A percentile compares a stretch with the other conserved stretches of the same genome.
These are phyloP conservation scores for Paspalum vaginatum DNA, from an alignment of 176 grass and related monocot genomes.

Conservation along the genomic window DNA sequence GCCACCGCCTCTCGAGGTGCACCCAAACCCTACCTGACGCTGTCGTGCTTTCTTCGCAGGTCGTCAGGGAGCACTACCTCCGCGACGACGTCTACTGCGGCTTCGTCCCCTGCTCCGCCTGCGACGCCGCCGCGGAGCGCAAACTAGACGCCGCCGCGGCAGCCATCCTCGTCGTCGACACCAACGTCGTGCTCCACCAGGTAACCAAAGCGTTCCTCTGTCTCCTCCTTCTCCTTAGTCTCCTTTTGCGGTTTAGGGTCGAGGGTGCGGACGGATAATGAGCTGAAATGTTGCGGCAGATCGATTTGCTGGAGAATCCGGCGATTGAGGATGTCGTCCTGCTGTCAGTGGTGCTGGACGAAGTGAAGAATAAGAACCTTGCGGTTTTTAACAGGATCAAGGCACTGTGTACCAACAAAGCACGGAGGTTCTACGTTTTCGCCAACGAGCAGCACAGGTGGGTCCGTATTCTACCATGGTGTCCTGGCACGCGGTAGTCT, in stretches of 20 bases:
- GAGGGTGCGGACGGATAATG: constrained; percentile 5
- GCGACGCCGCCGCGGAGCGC: constrained; percentile 55
- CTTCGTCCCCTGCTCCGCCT: constrained; percentile 62
- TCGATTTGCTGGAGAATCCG: constrained; percentile 91
- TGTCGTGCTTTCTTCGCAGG: constrained; percentile 33
- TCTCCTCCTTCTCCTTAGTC: background rate
- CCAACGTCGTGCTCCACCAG: constrained; percentile 95
- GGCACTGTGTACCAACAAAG: constrained; percentile 74
- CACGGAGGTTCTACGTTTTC: constrained; percentile 87
- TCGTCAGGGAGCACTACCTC: constrained; percentile 98
- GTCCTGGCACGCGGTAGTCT: background rate
- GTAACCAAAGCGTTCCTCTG: constrained; percentile 2
- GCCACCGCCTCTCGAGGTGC: background rate
- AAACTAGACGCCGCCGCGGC: constrained; percentile 53
- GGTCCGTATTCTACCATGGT: background rate
- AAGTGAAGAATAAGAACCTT: constrained; percentile 95
- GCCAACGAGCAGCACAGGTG: constrained; percentile 90
- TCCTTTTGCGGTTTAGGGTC: background rate
- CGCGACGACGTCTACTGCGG: constrained; percentile 92
- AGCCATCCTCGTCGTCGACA: constrained; percentile 86
- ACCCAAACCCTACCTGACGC: constrained; percentile 53
- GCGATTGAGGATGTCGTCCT: constrained; percentile 88
- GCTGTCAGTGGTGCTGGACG: constrained; percentile 85
- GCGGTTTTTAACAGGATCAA: constrained; percentile 88
- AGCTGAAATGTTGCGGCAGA: constrained; percentile 43